Evolutionary conservation across 2,329 filamentous ascomycete genomes (phyloP), one percentile per base, ranked within the genome.

Genomic region (Leptodontidium sp.): DNA sequence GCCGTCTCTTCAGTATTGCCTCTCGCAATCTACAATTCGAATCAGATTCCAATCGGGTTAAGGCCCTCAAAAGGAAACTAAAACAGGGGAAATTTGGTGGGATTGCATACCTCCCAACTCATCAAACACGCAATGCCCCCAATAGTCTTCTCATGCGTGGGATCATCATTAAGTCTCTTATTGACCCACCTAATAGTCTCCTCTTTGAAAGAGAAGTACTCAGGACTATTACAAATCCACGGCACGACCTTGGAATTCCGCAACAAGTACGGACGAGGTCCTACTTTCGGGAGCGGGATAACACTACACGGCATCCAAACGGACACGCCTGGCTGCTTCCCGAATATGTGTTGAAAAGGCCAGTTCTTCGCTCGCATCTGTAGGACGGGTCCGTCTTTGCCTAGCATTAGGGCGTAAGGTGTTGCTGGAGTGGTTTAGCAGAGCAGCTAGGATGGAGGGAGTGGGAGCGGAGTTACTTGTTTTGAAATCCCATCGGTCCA

Each of bases 51-150:
- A 50, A 26, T 50, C 47, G 24, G 14, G 1, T 6, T 26, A n/a
- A 50, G 11, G 1, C n/a, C 47, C 47, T 6, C n/a, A 11, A 9
- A 21, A 9, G 2, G 45, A 21, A 40, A 40, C 38, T 2, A 9
- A 12, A 40, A 9, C 5, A 40, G 2, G 5, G 9, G 32, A n/a
- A n/a, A 49, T n/a, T 9, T 47, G n/a, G 32, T 11, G 38, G 38
- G 11, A 40, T 40, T 40, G 9, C 59, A 17, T 7, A 62, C 52
- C 63, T 65, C 52, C 63, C 63, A 58, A 49, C 63, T 58, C 52
- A 65, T 65, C 52, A 65, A 26, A 47, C 24, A 58, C 15, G 45
- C 55, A 24, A 65, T 57, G 11, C 53, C 63, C 4, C 50, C 40
- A 55, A 64, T 64, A 24, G 50, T 64, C 21, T 55, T 21, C 26